These are phyloP conservation scores for Apocynum venetum DNA, from an alignment of 257 asterid species.

Conservation along the genomic window DNA sequence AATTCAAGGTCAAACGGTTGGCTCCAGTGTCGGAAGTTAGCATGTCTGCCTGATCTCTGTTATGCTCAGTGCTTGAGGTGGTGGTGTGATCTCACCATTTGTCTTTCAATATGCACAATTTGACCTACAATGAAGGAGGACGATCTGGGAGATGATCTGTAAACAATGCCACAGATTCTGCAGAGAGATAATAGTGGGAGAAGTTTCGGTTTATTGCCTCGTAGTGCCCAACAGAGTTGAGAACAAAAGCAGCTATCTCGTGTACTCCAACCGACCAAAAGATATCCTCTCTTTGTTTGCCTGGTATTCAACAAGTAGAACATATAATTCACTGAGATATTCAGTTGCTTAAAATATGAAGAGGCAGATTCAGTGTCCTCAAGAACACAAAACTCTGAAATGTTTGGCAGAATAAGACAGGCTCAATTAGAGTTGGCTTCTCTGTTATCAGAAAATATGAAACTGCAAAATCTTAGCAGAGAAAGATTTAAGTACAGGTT, in stretches of 20 bases:
- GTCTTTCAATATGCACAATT: slow-evolving; percentile 86
- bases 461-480: not conserved
- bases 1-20: slow-evolving; percentile 31
- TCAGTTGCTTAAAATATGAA: not conserved
- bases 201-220: slow-evolving; percentile 81
- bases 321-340: not conserved
- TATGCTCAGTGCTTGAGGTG: slow-evolving; percentile 29
- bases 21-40: slow-evolving; percentile 46
- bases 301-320: slow-evolving; percentile 31
- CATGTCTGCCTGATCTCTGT: slow-evolving; percentile 34
- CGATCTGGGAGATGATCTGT: slow-evolving; percentile 69
- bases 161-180: slow-evolving; percentile 85
- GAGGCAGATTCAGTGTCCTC: not conserved
- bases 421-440: not conserved
- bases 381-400: not conserved
- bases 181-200: slow-evolving; percentile 75
- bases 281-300: slow-evolving; percentile 93
- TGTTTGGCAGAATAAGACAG: not conserved
- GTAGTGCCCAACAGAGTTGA: slow-evolving; percentile 65
- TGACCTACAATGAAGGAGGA: slow-evolving; percentile 77
- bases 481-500: not conserved
- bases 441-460: not conserved
- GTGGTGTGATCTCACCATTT: slow-evolving; percentile 44
- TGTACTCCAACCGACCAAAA: slow-evolving; percentile 75
- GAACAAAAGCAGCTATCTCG: slow-evolving; percentile 87